A percentile compares a stretch with the other conserved stretches of the same genome.
Conservation (phyloP, 345 rosid genomes). For the Excoecaria agallocha region DNA sequence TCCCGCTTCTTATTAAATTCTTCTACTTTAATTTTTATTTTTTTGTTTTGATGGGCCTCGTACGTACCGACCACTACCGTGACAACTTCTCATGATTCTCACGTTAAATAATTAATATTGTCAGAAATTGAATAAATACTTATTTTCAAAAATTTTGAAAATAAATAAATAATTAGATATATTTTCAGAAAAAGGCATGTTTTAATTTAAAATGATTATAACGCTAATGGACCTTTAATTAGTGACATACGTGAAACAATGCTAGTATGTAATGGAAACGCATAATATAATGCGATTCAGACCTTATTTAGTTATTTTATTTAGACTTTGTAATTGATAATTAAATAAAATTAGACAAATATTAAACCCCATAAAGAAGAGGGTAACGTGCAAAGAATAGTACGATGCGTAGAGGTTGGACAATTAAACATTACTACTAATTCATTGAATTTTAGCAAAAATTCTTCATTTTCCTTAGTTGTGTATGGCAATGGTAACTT, state of each 20-base stretch:
- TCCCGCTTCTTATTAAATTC: slow-evolving; percentile 29
- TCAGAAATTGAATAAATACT: not conserved
- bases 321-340: not conserved
- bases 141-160: too few relatives aligned
- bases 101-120: not conserved
- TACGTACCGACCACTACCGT: slow-evolving; percentile 21
- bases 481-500: not conserved
- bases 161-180: not conserved
- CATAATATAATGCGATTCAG: slow-evolving; percentile 1
- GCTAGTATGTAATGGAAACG: not conserved
- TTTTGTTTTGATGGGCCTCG: slow-evolving; percentile 9
- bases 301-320: not conserved
- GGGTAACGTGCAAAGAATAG: not conserved
- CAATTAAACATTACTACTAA: not conserved
- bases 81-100: slow-evolving; percentile 10
- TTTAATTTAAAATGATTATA: not conserved
- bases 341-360: not conserved
- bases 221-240: not conserved
- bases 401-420: not conserved
- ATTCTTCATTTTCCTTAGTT: not conserved
- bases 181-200: too few relatives aligned
- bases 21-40: not conserved
- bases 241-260: not conserved
- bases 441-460: not conserved
- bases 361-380: not conserved